phyloP scores from a whole-genome alignment of 495 filamentous ascomycete genomes.

The Annulohypoxylon moriforme region DNA sequence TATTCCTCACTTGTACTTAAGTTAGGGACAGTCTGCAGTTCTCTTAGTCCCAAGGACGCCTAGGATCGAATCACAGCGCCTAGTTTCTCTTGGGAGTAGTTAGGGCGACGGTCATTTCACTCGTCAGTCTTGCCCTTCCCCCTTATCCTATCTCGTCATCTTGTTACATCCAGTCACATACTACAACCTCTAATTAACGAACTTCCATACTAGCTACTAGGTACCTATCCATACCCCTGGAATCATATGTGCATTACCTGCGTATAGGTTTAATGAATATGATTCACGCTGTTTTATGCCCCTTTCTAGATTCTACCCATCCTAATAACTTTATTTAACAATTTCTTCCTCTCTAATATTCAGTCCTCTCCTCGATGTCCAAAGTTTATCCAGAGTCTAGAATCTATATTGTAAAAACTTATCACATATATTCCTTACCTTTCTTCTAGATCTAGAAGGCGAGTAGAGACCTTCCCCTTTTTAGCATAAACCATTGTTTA shows the following conservation, averaged over 20 bases:
- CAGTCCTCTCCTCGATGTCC: not conserved
- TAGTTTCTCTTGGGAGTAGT: not conserved
- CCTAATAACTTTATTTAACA: not conserved
- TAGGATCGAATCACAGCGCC: not conserved
- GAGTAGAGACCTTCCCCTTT: too few species aligned
- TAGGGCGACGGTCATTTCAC: too few species aligned
- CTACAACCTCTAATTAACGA: not conserved
- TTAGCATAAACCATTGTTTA: too few species aligned
- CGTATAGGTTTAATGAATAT: not conserved
- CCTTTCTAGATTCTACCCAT: not conserved
- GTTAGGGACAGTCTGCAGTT: not conserved
- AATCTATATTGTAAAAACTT: too few species aligned
- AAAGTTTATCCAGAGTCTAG: not conserved
- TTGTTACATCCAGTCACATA: not conserved
- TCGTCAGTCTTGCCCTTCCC: not conserved
- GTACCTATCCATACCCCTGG: not conserved
- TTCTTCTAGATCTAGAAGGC: too few species aligned
- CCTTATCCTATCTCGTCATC: not conserved
- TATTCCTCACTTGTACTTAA: not conserved
- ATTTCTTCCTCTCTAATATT: not conserved
- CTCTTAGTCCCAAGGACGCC: not conserved
- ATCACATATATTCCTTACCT: too few species aligned
- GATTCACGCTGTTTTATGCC: not conserved
- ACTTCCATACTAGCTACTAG: not conserved
- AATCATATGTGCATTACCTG: not conserved